Evolutionary conservation across 2,329 filamentous ascomycete genomes (phyloP).

Genomic region (Trichoderma atroviride): DNA sequence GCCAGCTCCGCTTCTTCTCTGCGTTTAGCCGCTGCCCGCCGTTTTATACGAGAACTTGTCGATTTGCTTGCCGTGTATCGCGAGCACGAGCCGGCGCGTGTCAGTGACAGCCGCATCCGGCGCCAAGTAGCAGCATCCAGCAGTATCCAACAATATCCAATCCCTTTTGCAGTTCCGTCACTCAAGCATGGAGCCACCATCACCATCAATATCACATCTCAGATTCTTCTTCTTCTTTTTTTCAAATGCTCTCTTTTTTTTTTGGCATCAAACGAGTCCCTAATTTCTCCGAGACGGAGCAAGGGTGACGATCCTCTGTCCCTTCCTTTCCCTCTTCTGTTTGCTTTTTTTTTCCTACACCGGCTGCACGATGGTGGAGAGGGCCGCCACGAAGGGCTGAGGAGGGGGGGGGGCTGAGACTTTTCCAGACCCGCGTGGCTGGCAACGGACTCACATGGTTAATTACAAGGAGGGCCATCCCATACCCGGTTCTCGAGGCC

Average conservation of each 20-base stretch:
- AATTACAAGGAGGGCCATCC: slow-evolving; percentile 13
- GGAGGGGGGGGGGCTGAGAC: slow-evolving; percentile 9
- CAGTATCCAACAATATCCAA: too few relatives aligned
- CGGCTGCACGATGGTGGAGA: slow-evolving; percentile 4
- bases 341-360: not conserved
- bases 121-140: slow-evolving; percentile 7
- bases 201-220: not conserved
- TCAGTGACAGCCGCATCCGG: slow-evolving; percentile 18
- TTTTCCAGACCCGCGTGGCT: slow-evolving; percentile 18
- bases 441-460: slow-evolving; percentile 15
- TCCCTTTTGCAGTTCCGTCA: not conserved
- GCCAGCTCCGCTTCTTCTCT: slow-evolving; percentile 12
- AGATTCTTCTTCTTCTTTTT: not conserved
- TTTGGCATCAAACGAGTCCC: not conserved
- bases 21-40: slow-evolving; percentile 9
- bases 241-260: not conserved
- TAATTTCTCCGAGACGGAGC: not conserved
- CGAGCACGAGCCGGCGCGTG: slow-evolving; percentile 17
- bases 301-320: not conserved
- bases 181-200: not conserved
- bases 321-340: not conserved
- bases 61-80: slow-evolving; percentile 12
- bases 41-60: slow-evolving; percentile 17
- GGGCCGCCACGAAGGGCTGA: slow-evolving; percentile 10
- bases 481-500: not conserved